A percentile compares a stretch with the other conserved stretches of the same genome.
These are phyloP conservation scores for Lithospermum erythrorhizon DNA, from an alignment of 257 asterid species.

Conservation along the genomic window DNA sequence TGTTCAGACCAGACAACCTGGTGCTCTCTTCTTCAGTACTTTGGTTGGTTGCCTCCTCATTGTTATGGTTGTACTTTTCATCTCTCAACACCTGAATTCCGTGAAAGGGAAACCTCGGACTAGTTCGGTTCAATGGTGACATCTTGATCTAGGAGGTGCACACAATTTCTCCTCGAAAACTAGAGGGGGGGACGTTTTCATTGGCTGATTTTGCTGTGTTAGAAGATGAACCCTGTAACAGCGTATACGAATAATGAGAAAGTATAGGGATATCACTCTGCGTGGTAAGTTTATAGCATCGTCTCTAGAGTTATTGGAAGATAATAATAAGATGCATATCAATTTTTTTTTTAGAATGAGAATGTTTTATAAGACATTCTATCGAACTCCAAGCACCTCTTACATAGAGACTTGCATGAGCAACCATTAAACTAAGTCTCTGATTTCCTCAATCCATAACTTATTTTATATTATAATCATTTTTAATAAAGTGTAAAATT, in stretches of 20 bases:
- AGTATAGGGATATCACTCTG: not conserved
- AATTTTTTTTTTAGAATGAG: too few relatives aligned
- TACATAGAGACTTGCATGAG: too few relatives aligned
- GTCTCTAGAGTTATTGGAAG: not conserved
- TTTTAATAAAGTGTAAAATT: too few relatives aligned
- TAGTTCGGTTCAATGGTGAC: conserved; percentile 42
- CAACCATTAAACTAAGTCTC: too few relatives aligned
- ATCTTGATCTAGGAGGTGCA: not conserved
- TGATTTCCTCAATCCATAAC: too few relatives aligned
- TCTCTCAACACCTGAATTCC: conserved; percentile 72
- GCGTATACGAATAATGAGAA: not conserved
- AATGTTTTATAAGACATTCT: too few relatives aligned
- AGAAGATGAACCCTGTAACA: not conserved
- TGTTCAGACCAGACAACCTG: conserved; percentile 96
- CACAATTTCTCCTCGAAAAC: not conserved
- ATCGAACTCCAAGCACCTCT: too few relatives aligned
- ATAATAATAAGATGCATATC: too few relatives aligned
- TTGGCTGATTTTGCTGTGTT: not conserved
- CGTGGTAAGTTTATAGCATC: not conserved
- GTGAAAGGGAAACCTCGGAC: conserved; percentile 73
- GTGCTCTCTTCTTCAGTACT: conserved; percentile 96
- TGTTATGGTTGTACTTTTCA: conserved; percentile 85
- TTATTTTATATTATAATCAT: too few relatives aligned
- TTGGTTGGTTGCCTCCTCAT: conserved; percentile 86
- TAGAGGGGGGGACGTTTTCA: not conserved